Evolutionary conservation across 2,329 filamentous ascomycete genomes (phyloP).

Genomic region (Penicillium hesseltinei): DNA sequence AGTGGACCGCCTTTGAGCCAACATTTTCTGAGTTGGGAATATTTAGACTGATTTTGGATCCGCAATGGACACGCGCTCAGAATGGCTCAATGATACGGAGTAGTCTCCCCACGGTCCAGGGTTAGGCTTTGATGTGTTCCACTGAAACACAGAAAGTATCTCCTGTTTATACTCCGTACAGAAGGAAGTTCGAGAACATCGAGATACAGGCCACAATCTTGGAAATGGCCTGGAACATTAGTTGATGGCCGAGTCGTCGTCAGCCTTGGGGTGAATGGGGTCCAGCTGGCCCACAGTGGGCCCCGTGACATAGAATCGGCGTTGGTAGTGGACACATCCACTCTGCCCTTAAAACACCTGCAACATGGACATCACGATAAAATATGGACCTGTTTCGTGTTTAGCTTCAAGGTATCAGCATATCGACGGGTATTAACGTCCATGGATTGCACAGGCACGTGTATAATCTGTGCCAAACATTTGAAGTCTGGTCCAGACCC

Average conservation of each 20-base stretch:
- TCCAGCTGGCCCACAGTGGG: background rate
- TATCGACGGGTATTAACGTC: background rate
- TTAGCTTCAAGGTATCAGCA: background rate
- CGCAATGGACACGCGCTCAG: background rate
- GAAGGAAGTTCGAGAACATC: background rate
- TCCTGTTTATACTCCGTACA: background rate
- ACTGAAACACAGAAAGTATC: background rate
- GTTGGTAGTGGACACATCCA: background rate
- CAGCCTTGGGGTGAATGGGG: slow-evolving; percentile 8
- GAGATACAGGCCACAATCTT: background rate
- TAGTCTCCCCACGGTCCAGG: background rate
- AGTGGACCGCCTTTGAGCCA: background rate
- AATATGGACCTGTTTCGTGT: background rate
- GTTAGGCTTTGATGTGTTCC: background rate
- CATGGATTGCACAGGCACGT: background rate
- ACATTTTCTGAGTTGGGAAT: background rate
- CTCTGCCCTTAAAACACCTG: background rate
- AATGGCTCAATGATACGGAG: background rate
- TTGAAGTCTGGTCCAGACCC: no score
- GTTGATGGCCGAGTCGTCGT: slow-evolving; percentile 13
- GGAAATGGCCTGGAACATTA: background rate
- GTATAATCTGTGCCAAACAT: no score
- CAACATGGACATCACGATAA: background rate
- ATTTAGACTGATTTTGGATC: background rate
- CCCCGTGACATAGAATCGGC: background rate